These are phyloP conservation scores for Penicillium chermesinum DNA, from an alignment of 495 filamentous ascomycete species.

Conservation along the genomic window DNA sequence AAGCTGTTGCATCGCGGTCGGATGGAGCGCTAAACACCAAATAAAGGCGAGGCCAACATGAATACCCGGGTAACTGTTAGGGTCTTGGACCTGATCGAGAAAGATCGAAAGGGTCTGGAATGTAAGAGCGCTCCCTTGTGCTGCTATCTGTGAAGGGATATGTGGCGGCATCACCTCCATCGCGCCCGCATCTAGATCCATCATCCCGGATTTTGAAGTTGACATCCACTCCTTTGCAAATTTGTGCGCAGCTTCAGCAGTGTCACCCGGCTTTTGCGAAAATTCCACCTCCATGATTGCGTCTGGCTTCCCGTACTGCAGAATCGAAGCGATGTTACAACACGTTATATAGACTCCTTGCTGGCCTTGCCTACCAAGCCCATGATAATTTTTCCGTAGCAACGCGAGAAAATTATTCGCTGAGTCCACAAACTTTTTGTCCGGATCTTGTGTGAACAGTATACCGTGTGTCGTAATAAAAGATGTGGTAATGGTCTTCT, in stretches of 20 bases:
- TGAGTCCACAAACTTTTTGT: slow-evolving; percentile 42
- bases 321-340: slow-evolving; percentile 50
- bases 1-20: slow-evolving; percentile 47
- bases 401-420: slow-evolving; percentile 44
- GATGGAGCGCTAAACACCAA: slow-evolving; percentile 50
- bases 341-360: slow-evolving; percentile 52
- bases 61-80: slow-evolving; percentile 59
- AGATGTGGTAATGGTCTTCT: slow-evolving; percentile 34
- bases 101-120: slow-evolving; percentile 49
- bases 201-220: neutral
- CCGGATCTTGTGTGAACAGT: slow-evolving; percentile 54
- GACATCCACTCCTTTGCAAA: slow-evolving; percentile 21
- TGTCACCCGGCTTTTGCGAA: slow-evolving; percentile 29
- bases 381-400: slow-evolving; percentile 56
- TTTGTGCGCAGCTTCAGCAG: slow-evolving; percentile 23
- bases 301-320: slow-evolving; percentile 57
- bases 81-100: slow-evolving; percentile 55
- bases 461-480: slow-evolving; percentile 63
- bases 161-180: neutral
- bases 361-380: slow-evolving; percentile 53
- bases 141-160: slow-evolving; percentile 16
- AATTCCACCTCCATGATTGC: slow-evolving; percentile 35
- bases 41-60: slow-evolving; percentile 70
- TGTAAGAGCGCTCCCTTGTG: slow-evolving; percentile 37
- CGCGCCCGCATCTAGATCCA: too few relatives aligned